Percentiles rank a stretch among this genome's conserved stretches.
These are phyloP conservation scores for Waltergamsia citrina DNA, from an alignment of 2,329 filamentous ascomycete genomes.

Conservation along the genomic window DNA sequence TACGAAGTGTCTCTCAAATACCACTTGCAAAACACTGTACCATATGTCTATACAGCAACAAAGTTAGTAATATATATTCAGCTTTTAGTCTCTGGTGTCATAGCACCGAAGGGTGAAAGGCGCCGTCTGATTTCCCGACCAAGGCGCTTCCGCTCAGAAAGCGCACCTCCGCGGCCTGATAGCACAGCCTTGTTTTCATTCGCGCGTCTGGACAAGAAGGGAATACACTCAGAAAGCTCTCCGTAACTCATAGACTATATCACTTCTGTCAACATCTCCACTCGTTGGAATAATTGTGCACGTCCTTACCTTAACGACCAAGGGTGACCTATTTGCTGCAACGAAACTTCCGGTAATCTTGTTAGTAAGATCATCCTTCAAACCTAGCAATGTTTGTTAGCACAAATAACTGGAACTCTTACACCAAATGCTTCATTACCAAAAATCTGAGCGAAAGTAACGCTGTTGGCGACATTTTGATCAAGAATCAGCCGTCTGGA, in stretches of 20 bases:
- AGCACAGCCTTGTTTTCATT: constrained; percentile 1
- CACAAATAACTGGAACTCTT: not conserved
- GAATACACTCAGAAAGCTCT: not conserved
- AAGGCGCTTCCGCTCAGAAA: not conserved
- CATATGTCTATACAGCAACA: no score
- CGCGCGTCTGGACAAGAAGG: not conserved
- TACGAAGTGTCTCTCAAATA: no score
- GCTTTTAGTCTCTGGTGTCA: no score
- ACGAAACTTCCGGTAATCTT: constrained; percentile 7
- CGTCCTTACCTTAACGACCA: constrained; percentile 9
- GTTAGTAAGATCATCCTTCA: constrained; percentile 10
- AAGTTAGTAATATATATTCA: no score
- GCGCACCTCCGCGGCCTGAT: not conserved
- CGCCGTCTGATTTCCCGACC: not conserved
- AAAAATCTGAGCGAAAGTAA: constrained; percentile 2
- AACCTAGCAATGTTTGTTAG: not conserved
- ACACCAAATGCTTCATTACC: not conserved
- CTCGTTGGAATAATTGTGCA: not conserved
- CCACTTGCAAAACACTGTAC: no score
- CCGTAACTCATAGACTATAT: constrained; percentile 2
- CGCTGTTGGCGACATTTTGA: not conserved
- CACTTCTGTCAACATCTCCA: no score
- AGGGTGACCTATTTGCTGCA: constrained; percentile 5
- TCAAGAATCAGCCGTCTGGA: not conserved
- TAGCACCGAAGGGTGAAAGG: no score